phyloP scores from a whole-genome alignment of 805 yeast genomes.

The Teunomyces atbi region DNA sequence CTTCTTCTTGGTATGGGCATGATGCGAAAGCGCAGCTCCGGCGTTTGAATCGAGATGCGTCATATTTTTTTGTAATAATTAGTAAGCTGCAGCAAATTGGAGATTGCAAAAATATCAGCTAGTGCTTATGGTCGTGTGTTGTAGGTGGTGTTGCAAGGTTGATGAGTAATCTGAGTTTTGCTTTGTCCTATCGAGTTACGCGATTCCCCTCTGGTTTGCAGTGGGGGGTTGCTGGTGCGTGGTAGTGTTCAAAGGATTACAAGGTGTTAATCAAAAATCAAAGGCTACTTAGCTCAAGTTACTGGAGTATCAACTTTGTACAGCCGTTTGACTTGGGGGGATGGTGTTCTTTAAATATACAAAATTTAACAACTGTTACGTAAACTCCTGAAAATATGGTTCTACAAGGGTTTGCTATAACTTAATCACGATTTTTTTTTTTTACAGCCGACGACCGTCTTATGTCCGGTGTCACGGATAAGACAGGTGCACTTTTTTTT shows the following conservation, averaged over 20 bases:
- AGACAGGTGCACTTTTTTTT: background rate
- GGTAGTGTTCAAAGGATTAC: background rate
- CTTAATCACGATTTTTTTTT: background rate
- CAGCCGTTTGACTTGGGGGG: constrained; percentile 3
- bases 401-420: background rate
- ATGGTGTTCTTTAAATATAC: background rate
- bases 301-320: background rate
- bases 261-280: too few relatives aligned
- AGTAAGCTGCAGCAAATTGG: background rate
- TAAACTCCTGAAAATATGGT: constrained; percentile 2
- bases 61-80: background rate
- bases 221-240: background rate
- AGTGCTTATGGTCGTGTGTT: background rate
- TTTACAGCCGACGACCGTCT: constrained; percentile 2
- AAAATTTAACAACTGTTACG: background rate
- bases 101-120: background rate
- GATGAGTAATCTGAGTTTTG: background rate
- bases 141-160: background rate
- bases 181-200: background rate
- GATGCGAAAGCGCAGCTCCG: background rate
- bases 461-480: constrained; percentile 2
- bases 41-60: background rate
- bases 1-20: constrained; percentile 36
- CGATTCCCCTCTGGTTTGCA: background rate
- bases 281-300: background rate